Evolutionary conservation across 352 stramenopile species (phyloP), one percentile per base, ranked within the genome.

Genomic region (Pythium folliculosum): DNA sequence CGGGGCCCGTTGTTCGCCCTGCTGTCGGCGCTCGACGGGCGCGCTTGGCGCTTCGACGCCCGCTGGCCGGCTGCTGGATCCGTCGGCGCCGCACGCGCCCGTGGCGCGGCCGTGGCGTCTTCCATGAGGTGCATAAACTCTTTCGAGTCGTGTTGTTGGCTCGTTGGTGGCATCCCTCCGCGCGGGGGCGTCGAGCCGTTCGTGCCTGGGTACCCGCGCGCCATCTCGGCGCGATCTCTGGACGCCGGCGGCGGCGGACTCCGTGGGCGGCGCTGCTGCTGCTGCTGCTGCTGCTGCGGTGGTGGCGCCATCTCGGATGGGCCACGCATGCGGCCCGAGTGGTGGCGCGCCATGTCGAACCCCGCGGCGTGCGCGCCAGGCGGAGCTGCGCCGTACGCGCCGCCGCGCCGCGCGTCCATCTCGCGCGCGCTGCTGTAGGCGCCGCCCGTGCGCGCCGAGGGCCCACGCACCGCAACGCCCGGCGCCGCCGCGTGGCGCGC

Each of bases 401-500:
- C 40, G 6, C 54, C 54, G 17, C 54, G 54, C 5, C 54, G 54
- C 10, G 27, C 35, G 9, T 51, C 54, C 3, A 61, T 61, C 40
- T 61, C 54, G 9, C 54, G 37, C 6, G 35, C 40, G 44, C 23
- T 51, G 40, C 40, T 47, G 40, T 47, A 52, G 19, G 25, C n/a
- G 3, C 32, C 19, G 14, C 40, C 40, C 13, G 40, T 47, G 5
- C 40, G 40, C 40, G 17, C 40, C 5, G 14, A 47, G 9, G 40
- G 10, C 1, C 14, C 40, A 16, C 13, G 40, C 44, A 16, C 30
- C 3, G 55, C 57, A 1, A 62, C 16, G 38, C 69, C 73, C 23
- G 64, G 63, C 5, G 66, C 56, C 1, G 59, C 58, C 14, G 68
- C 65, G n/a, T 69, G 62, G 37, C 59, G 65, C 63, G 81, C 27